Conservation (phyloP, 2,329 filamentous ascomycete species). For the Daldinia sp. region DNA sequence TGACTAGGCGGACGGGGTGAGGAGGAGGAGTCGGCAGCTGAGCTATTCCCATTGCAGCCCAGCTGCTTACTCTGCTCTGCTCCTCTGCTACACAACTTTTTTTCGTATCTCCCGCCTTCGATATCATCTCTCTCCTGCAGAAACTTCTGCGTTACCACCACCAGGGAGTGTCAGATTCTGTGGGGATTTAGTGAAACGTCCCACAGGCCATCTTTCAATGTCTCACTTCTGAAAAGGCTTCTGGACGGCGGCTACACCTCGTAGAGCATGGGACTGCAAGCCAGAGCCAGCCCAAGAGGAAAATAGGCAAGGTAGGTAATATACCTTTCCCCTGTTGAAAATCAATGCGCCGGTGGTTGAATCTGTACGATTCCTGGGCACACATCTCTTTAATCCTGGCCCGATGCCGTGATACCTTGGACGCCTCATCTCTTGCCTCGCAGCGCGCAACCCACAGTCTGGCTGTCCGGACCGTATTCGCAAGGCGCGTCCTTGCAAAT, state of each 20-base stretch:
- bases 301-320: no score
- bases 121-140: conserved; percentile 34
- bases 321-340: conserved; percentile 6
- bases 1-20: conserved; percentile 1
- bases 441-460: conserved; percentile 25
- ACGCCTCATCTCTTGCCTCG: conserved; percentile 34
- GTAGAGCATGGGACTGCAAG: no score
- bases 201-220: conserved; percentile 18
- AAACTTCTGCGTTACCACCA: conserved; percentile 21
- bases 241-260: conserved; percentile 6
- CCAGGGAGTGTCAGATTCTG: conserved; percentile 35
- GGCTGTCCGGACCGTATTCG: conserved; percentile 19
- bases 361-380: conserved; percentile 26
- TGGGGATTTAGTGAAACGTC: conserved; percentile 38
- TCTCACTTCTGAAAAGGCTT: conserved; percentile 11
- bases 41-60: conserved; percentile 17
- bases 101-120: conserved; percentile 11
- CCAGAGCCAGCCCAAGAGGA: no score
- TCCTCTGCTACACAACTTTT: conserved; percentile 23
- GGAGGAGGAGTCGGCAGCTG: conserved; percentile 18
- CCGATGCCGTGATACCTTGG: conserved; percentile 28
- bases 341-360: conserved; percentile 18
- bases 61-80: conserved; percentile 28
- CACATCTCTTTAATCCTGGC: conserved; percentile 22
- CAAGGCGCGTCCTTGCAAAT: conserved; percentile 33